A percentile compares a stretch with the other conserved stretches of the same genome.
These are phyloP conservation scores for Chimonanthus salicifolius DNA, from an alignment of 164 flowering plant species.

Conservation along the genomic window DNA sequence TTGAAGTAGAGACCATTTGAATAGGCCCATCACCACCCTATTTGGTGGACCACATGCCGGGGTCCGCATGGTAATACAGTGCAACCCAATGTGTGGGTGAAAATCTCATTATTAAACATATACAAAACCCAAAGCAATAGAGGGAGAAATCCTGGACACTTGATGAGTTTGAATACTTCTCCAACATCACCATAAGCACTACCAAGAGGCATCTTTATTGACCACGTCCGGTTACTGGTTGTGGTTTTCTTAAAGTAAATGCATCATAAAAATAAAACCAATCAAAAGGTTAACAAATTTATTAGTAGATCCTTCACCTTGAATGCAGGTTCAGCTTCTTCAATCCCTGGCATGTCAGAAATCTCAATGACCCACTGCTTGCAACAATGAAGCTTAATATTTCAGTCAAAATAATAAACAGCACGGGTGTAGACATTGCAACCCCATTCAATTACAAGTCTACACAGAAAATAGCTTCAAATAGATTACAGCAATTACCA, in stretches of 20 bases:
- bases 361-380: constrained; percentile 87
- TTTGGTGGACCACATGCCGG: too few relatives aligned
- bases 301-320: constrained; percentile 42
- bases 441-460: not conserved
- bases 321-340: constrained; percentile 92
- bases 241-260: not conserved
- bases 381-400: constrained; percentile 4
- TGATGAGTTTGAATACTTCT: not conserved
- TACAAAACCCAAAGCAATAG: not conserved
- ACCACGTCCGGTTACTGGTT: not conserved
- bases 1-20: too few relatives aligned
- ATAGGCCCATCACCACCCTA: too few relatives aligned
- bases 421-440: not conserved
- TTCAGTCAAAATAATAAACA: constrained; percentile 1
- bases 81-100: too few relatives aligned
- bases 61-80: too few relatives aligned
- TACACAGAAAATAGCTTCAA: not conserved
- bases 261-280: not conserved
- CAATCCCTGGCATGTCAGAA: constrained; percentile 74
- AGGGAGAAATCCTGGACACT: not conserved
- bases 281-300: not conserved
- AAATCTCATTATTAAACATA: not conserved
- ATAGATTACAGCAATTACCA: constrained; percentile 42
- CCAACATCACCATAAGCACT: not conserved
- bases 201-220: not conserved